A percentile compares a stretch with the other conserved stretches of the same genome.
Evolutionary conservation across 495 filamentous ascomycete genomes (phyloP).

Genomic region (Penicillium cinerascens): DNA sequence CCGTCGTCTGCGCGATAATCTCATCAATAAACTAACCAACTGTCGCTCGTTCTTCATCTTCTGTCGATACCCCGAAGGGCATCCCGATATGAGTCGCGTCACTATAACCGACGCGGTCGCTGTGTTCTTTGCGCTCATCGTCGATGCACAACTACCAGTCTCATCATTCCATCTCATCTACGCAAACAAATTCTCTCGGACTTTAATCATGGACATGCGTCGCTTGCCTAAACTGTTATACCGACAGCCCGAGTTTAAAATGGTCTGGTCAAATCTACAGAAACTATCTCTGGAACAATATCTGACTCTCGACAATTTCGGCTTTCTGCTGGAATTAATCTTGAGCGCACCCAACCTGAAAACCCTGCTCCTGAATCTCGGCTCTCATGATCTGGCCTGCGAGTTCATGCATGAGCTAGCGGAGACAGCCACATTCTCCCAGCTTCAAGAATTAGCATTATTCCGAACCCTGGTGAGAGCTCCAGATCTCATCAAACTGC

Average conservation of each 20-base stretch:
- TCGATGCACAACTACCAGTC: slow-evolving; percentile 20
- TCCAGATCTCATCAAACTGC: slow-evolving; percentile 17
- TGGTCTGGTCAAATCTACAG: slow-evolving; percentile 23
- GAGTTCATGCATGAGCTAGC: slow-evolving; percentile 30
- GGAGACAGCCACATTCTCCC: slow-evolving; percentile 14
- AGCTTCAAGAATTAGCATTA: slow-evolving; percentile 21
- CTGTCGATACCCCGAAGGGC: slow-evolving; percentile 29
- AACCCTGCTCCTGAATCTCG: slow-evolving; percentile 22
- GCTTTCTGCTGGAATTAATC: slow-evolving; percentile 26
- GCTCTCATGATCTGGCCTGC: slow-evolving; percentile 22
- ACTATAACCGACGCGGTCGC: slow-evolving; percentile 26
- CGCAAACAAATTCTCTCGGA: slow-evolving; percentile 22
- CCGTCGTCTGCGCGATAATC: slow-evolving; percentile 18
- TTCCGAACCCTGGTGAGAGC: slow-evolving; percentile 18
- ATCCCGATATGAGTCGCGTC: slow-evolving; percentile 23
- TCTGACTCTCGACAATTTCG: slow-evolving; percentile 27
- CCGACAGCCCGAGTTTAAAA: slow-evolving; percentile 24
- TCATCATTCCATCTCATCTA: slow-evolving; percentile 27
- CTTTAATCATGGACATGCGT: slow-evolving; percentile 33
- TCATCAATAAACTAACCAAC: slow-evolving; percentile 15
- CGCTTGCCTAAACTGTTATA: slow-evolving; percentile 27
- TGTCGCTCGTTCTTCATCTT: slow-evolving; percentile 31
- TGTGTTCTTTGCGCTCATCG: slow-evolving; percentile 24
- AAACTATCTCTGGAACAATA: slow-evolving; percentile 28
- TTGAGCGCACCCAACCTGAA: slow-evolving; percentile 22